Evolutionary conservation across 768 basidiomycete species (phyloP).

Genomic region (Podaxis sp.): DNA sequence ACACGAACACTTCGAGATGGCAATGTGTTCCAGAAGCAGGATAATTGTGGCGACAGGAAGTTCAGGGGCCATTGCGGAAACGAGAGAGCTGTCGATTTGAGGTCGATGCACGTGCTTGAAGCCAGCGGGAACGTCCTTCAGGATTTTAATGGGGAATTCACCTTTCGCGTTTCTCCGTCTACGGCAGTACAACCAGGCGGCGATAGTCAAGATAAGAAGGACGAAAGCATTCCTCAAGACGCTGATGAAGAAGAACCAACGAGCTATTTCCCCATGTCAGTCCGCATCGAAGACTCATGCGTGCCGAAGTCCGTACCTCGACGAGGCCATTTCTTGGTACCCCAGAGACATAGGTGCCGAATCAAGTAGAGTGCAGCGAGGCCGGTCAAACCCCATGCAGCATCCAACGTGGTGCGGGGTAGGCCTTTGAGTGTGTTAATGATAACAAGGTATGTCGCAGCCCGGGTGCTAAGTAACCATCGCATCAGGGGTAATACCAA

Average conservation of each 20-base stretch:
- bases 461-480: constrained; percentile 61
- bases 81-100: constrained; percentile 36
- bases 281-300: background rate
- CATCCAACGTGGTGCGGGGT: constrained; percentile 67
- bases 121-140: constrained; percentile 81
- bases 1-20: constrained; percentile 84
- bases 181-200: constrained; percentile 81
- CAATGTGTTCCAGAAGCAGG: constrained; percentile 91
- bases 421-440: constrained; percentile 91
- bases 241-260: constrained; percentile 72
- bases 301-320: constrained; percentile 35
- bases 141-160: constrained; percentile 80
- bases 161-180: constrained; percentile 52
- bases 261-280: constrained; percentile 34
- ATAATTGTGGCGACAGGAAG: constrained; percentile 86
- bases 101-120: constrained; percentile 56
- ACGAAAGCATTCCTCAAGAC: constrained; percentile 85
- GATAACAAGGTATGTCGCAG: constrained; percentile 79
- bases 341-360: constrained; percentile 46
- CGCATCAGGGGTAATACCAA: constrained; percentile 1
- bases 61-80: constrained; percentile 67
- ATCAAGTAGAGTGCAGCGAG: constrained; percentile 69
- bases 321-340: constrained; percentile 58
- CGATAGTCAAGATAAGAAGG: constrained; percentile 79
- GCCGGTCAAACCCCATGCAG: constrained; percentile 84